Conservation (phyloP, 2,329 filamentous ascomycete species). For the Albophoma yamanashiensis region DNA sequence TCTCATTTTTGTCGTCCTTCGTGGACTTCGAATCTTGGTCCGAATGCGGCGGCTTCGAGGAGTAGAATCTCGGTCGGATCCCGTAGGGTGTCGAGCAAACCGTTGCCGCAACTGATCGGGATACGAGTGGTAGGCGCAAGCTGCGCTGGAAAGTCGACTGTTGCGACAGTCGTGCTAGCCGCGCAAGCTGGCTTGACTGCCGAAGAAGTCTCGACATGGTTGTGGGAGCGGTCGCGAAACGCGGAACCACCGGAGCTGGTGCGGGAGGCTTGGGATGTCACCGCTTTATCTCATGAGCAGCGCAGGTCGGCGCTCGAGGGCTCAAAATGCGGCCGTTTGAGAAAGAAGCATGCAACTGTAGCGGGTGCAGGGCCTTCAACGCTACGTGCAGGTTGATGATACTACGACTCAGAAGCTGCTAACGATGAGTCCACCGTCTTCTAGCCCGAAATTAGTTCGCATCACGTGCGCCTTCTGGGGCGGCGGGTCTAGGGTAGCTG, state of each 20-base stretch:
- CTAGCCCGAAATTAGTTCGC: slow-evolving; percentile 18
- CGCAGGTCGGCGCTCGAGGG: slow-evolving; percentile 9
- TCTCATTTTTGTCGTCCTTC: slow-evolving; percentile 8
- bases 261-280: slow-evolving; percentile 8
- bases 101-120: slow-evolving; percentile 22
- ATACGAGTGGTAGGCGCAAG: slow-evolving; percentile 21
- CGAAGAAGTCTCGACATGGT: slow-evolving; percentile 57
- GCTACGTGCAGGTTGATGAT: slow-evolving; percentile 13
- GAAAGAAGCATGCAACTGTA: slow-evolving; percentile 8
- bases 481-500: slow-evolving; percentile 1
- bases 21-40: slow-evolving; percentile 19
- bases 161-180: slow-evolving; percentile 46
- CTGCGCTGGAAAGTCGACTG: slow-evolving; percentile 39
- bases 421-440: slow-evolving; percentile 12
- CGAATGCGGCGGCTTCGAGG: slow-evolving; percentile 26
- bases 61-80: slow-evolving; percentile 24
- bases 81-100: slow-evolving; percentile 22
- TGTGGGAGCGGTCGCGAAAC: slow-evolving; percentile 16
- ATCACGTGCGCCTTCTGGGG: slow-evolving; percentile 16
- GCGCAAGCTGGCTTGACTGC: slow-evolving; percentile 55
- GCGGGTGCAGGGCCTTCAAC: background rate
- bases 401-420: slow-evolving; percentile 13
- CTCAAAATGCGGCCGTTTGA: slow-evolving; percentile 1
- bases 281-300: slow-evolving; percentile 22
- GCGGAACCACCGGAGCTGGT: slow-evolving; percentile 23